Base-by-base conservation (phyloP, 2,329 filamentous ascomycete species). In the Claviceps spartinae region DNA sequence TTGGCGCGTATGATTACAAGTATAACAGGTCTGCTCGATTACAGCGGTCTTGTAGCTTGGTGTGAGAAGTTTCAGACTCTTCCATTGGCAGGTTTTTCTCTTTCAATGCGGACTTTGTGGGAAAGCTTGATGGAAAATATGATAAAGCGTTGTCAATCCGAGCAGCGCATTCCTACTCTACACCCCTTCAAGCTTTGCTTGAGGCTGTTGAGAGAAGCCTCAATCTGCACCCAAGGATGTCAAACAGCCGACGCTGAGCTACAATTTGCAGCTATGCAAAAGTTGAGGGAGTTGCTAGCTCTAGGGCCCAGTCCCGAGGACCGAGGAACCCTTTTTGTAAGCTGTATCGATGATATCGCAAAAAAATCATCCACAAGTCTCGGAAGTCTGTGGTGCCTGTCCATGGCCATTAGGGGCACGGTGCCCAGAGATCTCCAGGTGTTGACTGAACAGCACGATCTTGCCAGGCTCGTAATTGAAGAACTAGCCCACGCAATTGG, bases 181-280 rank as follows among this genome's bases (percentile, higher is more conserved):
- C 64, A 72, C 3, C 72, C 75, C 1, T 78, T 73, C 54, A 67
- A 69, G n/a, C 66, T 79, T 14, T 78, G 74, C 54, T 65, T 91
- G 49, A 78, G 85, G 24, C 67, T 94, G 18, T 74, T 93, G 43
- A 81, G 85, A 55, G 83, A 90, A 59, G 82, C 85, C 3, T 83
- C 82, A 0, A 73, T 79, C 13, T 73, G 72, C 34, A 71, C 69
- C 20, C 66, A 73, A 8, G 73, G 77, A 14, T 72, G 73, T 4
- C 73, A 77, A 8, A 74, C 81, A 49, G 75, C 79, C 8, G 73
- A 79, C 58, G 72, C 76, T 2, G 77, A 82, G 16, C 70, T 90
- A 16, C 82, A 88, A 57, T 67, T 71, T 4, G 81, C 84, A 57
- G 83, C 83, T 6, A 74, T 74, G 47, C 68, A 73, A 6, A 81